A percentile compares a stretch with the other conserved stretches of the same genome.
Evolutionary conservation across 768 basidiomycete genomes (phyloP).

Genomic region (Rhizopogon roseolus): DNA sequence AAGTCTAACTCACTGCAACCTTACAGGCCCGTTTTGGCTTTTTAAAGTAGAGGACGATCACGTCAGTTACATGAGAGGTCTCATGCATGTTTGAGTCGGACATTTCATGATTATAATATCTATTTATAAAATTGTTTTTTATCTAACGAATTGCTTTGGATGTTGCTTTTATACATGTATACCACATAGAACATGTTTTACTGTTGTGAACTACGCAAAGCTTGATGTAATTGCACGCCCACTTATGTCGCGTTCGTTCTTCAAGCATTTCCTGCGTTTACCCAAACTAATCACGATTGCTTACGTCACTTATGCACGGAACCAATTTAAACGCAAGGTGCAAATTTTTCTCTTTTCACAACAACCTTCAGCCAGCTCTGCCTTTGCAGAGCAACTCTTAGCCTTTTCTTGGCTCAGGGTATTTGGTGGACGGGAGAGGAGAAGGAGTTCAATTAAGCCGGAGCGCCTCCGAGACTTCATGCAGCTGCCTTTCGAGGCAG

Average conservation of each 20-base stretch:
- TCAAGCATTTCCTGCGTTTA: too few relatives aligned
- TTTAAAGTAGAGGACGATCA: constrained; percentile 50
- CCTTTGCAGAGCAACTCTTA: constrained; percentile 49
- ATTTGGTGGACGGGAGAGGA: constrained; percentile 43
- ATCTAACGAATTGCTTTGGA: background rate
- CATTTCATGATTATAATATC: background rate
- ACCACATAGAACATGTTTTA: constrained; percentile 23
- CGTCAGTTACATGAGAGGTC: constrained; percentile 29
- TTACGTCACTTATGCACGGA: background rate
- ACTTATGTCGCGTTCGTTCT: too few relatives aligned
- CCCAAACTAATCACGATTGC: background rate
- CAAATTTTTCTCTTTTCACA: background rate
- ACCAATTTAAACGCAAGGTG: background rate
- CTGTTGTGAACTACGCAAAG: background rate
- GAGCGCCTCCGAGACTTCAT: constrained; percentile 50
- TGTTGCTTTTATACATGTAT: constrained; percentile 5
- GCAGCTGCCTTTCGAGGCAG: constrained; percentile 33
- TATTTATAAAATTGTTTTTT: background rate
- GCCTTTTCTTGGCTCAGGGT: constrained; percentile 43
- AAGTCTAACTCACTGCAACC: background rate
- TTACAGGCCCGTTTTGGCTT: constrained; percentile 66
- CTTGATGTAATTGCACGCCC: too few relatives aligned
- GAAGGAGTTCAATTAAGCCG: constrained; percentile 75
- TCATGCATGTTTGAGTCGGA: constrained; percentile 3
- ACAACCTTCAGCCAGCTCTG: constrained; percentile 26